Base-by-base conservation (phyloP, 2,329 filamentous ascomycete genomes). In the Fonsecaea monophora region DNA sequence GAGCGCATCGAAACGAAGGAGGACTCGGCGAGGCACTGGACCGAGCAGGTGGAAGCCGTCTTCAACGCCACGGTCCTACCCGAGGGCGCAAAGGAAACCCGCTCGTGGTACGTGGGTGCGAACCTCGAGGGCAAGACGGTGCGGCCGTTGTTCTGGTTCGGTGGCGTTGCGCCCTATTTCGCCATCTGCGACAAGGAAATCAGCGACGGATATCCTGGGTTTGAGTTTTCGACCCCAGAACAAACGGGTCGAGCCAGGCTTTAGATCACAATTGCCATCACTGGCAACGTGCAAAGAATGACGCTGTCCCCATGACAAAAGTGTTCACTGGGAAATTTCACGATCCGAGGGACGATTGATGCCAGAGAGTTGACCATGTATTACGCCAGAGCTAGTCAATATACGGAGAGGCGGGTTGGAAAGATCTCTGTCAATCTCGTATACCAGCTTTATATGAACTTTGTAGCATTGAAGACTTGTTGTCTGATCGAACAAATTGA, bases 51-150 rank as follows among this genome's bases (percentile, higher is more conserved):
- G 13, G 69, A 82, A 18, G 77, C 81, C 0, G 56, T 84, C 0
- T 82, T 79, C 53, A 75, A 85, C 68, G 71, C 45, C 13, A 81
- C 79, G 4, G 75, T 88, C 3, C 80, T 88, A 61, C 83, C 84
- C 0, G 82, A 78, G 0, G 81, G 59, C 5, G 68, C 68, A 5
- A 65, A 59, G 48, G 35, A 65, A 8, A 62, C 80, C 0, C 76
- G 74, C 12, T 83, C 80, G 3, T 87, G 83, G n/a, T 87, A 86
- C 68, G 84, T 87, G 82, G 86, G 86, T 1, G 82, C 81, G 0
- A 85, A 78, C 35, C 78, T 86, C 0, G 84, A 85, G 0, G 84
- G 81, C 0, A 88, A 88, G 77, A 54, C 50, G 13, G 21, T 60
- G 18, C 34, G 54, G 15, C 53, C 60, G 9, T 30, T 65, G 42